Evolutionary conservation across 164 flowering plant species (phyloP), one percentile per base, ranked within the genome.

Genomic region (Cinnamomum chago): DNA sequence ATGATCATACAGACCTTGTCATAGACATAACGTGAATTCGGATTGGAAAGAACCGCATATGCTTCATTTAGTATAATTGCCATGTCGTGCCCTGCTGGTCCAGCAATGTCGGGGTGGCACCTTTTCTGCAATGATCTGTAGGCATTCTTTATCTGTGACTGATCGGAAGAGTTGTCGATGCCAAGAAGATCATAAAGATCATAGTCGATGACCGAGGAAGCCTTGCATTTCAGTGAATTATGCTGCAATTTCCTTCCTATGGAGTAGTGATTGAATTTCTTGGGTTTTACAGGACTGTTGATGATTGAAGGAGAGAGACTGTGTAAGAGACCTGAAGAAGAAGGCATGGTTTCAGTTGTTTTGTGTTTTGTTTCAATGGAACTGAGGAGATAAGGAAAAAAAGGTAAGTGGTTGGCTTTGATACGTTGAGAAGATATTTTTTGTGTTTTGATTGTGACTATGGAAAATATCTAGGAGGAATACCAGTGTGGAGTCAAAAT

Each of bases 81-180:
- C 99, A 95, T 95, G 78, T 93, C 99, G 65, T 93, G 97, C 2
- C 99, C 99, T 0, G 87, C 75, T 0, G 87, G 83, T 0, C 97
- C 99, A 6, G 97, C 99, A 10, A 95, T 89, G 69, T 95, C 99
- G 0, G 99, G 99, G 74, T 95, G 97, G 78, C 97, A 95, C 18
- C 89, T 82, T 81, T 95, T 95, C 83, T 95, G 99, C 73, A 95
- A 80, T 12, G 85, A 68, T 15, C 99, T 82, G 76, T 93, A 93
- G 0, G 97, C 97, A 23, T 60, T 68, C 76, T 91, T 93, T 6
- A 95, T 90, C 80, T 85, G 81, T 0, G 87, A 75, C 23, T 80
- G 92, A 65, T 89, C 79, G 7, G 90, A 89, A 5, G 86, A 77
- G 77, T 87, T 85, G 9, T 93, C 92, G 22, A 95, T 73, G 2